Base-by-base conservation (phyloP, 805 yeast species). In the Metschnikowia peoriensis region DNA sequence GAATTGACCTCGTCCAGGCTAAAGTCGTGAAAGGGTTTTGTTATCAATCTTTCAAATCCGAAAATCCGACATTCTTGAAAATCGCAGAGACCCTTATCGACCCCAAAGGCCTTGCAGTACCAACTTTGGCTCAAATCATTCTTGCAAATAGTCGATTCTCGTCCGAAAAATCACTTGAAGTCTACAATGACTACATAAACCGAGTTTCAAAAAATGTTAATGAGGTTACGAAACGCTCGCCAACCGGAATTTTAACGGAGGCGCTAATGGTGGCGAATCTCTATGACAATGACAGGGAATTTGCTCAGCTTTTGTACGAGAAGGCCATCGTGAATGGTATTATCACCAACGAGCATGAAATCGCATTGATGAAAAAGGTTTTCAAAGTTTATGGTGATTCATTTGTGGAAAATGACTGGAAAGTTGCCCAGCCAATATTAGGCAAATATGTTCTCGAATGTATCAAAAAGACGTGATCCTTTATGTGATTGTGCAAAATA, bases 331-430 rank as follows among this genome's bases (percentile, higher is more conserved):
- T 66, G 38, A 75, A 72, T 49, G 68, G 54, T 6, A 52, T 68
- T 11, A 40, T 81, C 2, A 58, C 59, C 14, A 75, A 79, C 35
- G 79, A 75, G 29, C 58, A 60, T 2, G 82, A 80, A 32, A 62
- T 70, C 6, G 69, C 69, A 15, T 60, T 60, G n/a, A 61, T 81
- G 8, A 81, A 79, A 58, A 67, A 62, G 9, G 56, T 71, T 8
- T 71, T 82, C 56, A 75, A 78, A 56, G 68, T 66, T 0, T 83
- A 79, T 60, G 85, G 86, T 9, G 83, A 79, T n/a, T 72, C 79
- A 2, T 73, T 64, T 57, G 64, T 66, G 2, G 77, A 75, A 37
- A 62, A 61, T 40, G 66, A 66, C 38, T 71, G 76, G 67, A 64
- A 60, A 41, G 55, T 28, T 6, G 75, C 75, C 22, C 62, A 60